These are phyloP conservation scores for Vitis vinifera DNA, from an alignment of 164 flowering plant species.

Conservation along the genomic window DNA sequence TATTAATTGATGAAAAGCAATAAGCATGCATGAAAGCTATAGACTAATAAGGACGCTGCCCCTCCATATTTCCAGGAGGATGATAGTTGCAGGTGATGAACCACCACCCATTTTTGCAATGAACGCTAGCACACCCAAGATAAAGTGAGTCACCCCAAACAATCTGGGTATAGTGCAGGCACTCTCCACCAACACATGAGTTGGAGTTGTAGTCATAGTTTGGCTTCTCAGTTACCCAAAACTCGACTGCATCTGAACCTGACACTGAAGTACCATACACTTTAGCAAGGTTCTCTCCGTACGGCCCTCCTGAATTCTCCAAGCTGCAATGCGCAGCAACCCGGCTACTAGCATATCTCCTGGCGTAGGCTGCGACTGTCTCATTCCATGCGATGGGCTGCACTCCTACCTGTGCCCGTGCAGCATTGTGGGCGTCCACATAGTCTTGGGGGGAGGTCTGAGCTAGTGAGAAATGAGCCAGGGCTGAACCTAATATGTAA, in stretches of 20 bases:
- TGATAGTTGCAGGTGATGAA: conserved; percentile 9
- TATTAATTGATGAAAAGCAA: too few species aligned
- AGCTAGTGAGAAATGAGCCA: conserved; percentile 15
- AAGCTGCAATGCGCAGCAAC: conserved; percentile 11
- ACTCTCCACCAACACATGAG: conserved; percentile 27
- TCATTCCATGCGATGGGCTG: conserved; percentile 30
- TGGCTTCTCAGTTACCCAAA: conserved; percentile 30
- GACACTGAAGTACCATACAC: conserved; percentile 13
- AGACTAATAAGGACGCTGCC: conserved; percentile 3
- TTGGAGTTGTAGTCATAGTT: conserved; percentile 29
- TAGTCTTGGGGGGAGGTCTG: conserved; percentile 30
- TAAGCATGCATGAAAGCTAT: not conserved
- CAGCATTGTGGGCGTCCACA: conserved; percentile 38
- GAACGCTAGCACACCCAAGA: conserved; percentile 44
- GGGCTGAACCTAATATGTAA: not conserved
- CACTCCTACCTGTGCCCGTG: conserved; percentile 42
- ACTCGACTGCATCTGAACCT: conserved; percentile 21
- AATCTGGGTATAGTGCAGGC: conserved; percentile 51
- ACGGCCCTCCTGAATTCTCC: conserved; percentile 33
- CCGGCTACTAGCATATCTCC: conserved; percentile 13
- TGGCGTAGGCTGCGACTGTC: conserved; percentile 25
- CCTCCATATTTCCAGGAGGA: conserved; percentile 6
- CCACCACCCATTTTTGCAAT: conserved; percentile 13
- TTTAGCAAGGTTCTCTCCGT: conserved; percentile 34
- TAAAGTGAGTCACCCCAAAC: conserved; percentile 32